Base-by-base conservation (phyloP, 768 basidiomycete species). In the Rhizopogon sp. region DNA sequence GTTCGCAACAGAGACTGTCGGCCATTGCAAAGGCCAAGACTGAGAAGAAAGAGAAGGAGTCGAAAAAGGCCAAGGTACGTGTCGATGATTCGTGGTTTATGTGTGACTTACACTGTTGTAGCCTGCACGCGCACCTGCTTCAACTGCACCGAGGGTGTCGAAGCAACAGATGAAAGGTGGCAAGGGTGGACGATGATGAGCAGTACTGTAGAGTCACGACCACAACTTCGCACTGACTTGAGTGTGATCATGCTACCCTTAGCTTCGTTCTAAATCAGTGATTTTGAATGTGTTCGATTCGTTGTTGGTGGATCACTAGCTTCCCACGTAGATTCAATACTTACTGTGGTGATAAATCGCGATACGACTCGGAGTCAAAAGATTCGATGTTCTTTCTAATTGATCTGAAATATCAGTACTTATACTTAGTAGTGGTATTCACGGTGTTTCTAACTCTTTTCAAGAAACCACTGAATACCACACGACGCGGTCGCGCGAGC, bases 81-180 rank as follows among this genome's bases (percentile, higher is more conserved):
- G 20, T 20, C 33, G 16, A 0, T 25, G 14, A 16, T 35, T 16
- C 29, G 22, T 57, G 43, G 33, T 17, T n/a, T 6, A 39, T 45
- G 49, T 50, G 50, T 60, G 10, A 62, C 52, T 39, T 46, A 39
- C n/a, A 35, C 39, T 9, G 50, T 3, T 64, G 28, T 61, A 87
- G 87, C 79, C 85, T 60, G 69, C 80, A 37, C 83, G 85, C 50
- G 70, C 81, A 44, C 64, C 72, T 39, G 79, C 73, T 13, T 70
- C 85, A 50, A 71, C 78, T 40, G 90, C 75, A 53, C 91, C 93
- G 64, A 93, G 87, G 75, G 85, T 95, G 43, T 92, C 92, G 67
- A 98, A 95, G 78, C 93, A 96, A 75, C 88, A 89, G 76, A 93
- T 93, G 87, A 95, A 94, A 82, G 93, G 92, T 69, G 83, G 86